These are phyloP conservation scores for Falciphora oryzae DNA, from an alignment of 2,329 filamentous ascomycete genomes.

Conservation along the genomic window DNA sequence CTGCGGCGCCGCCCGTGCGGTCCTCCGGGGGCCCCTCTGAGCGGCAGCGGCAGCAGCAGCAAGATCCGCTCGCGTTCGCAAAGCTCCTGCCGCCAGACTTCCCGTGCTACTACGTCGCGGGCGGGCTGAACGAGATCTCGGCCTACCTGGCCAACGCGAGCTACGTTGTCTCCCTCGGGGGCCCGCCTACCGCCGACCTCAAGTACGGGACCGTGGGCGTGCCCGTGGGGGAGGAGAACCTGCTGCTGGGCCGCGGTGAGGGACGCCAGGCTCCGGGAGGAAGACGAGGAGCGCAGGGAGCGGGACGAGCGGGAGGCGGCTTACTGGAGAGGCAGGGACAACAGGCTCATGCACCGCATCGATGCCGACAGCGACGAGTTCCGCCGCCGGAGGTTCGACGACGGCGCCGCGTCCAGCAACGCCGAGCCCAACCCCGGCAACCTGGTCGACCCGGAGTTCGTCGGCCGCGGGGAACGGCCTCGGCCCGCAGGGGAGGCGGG, in stretches of 20 bases:
- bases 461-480: too few species aligned
- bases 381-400: not conserved
- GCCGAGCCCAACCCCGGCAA: too few species aligned
- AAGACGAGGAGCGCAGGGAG: not conserved
- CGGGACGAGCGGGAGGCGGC: not conserved
- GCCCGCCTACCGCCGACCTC: conserved; percentile 9
- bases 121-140: conserved; percentile 5
- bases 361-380: not conserved
- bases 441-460: too few species aligned
- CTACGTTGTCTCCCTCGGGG: conserved; percentile 12
- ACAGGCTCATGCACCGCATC: not conserved
- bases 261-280: not conserved
- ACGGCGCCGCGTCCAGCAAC: not conserved
- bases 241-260: conserved; percentile 7
- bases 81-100: conserved; percentile 6
- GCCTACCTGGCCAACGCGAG: conserved; percentile 11
- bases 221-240: conserved; percentile 11
- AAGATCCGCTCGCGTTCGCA: too few species aligned
- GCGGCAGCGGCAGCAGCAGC: too few species aligned
- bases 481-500: too few species aligned
- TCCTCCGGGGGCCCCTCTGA: too few species aligned
- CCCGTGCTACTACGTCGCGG: conserved; percentile 1
- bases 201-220: conserved; percentile 12
- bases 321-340: not conserved
- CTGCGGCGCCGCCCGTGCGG: too few species aligned